A percentile compares a stretch with the other conserved stretches of the same genome.
Evolutionary conservation across 495 filamentous ascomycete genomes (phyloP).

Genomic region (Daldinia caldariorum): DNA sequence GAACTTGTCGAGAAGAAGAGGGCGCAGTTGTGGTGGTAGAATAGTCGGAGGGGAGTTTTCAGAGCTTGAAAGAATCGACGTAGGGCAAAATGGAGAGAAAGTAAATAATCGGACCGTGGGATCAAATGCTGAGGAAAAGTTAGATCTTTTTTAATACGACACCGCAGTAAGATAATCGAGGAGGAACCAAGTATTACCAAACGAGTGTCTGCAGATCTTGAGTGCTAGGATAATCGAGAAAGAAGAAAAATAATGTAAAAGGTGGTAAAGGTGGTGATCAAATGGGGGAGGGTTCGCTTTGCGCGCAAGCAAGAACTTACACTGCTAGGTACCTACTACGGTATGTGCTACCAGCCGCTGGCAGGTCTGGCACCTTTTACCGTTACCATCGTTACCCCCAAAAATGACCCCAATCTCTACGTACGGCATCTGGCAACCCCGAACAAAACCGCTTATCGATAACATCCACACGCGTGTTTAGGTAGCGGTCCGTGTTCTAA

Average conservation of each 20-base stretch:
- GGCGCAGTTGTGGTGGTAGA: slow-evolving; percentile 16
- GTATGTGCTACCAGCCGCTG: slow-evolving; percentile 23
- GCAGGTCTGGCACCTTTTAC: not conserved
- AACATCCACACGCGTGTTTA: slow-evolving; percentile 8
- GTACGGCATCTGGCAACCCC: slow-evolving; percentile 28
- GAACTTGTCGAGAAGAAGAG: slow-evolving; percentile 2
- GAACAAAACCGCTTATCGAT: slow-evolving; percentile 40
- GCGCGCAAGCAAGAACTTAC: slow-evolving; percentile 34
- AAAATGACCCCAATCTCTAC: slow-evolving; percentile 28
- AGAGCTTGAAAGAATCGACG: slow-evolving; percentile 26
- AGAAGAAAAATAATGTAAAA: slow-evolving; percentile 11
- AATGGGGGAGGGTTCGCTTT: slow-evolving; percentile 39
- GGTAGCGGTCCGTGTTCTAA: not conserved
- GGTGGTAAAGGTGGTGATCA: slow-evolving; percentile 26
- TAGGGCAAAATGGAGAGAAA: slow-evolving; percentile 6
- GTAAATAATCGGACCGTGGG: slow-evolving; percentile 30
- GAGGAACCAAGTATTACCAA: slow-evolving; percentile 23
- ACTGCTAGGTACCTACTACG: slow-evolving; percentile 20
- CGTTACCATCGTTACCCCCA: slow-evolving; percentile 1
- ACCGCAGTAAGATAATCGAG: slow-evolving; percentile 15
- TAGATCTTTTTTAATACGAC: slow-evolving; percentile 6
- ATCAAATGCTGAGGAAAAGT: slow-evolving; percentile 28
- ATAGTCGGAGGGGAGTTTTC: slow-evolving; percentile 33
- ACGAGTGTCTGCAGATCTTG: slow-evolving; percentile 38
- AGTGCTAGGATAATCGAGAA: slow-evolving; percentile 33